phyloP scores from a whole-genome alignment of 805 yeast genomes.

The Lipomyces kockii region DNA sequence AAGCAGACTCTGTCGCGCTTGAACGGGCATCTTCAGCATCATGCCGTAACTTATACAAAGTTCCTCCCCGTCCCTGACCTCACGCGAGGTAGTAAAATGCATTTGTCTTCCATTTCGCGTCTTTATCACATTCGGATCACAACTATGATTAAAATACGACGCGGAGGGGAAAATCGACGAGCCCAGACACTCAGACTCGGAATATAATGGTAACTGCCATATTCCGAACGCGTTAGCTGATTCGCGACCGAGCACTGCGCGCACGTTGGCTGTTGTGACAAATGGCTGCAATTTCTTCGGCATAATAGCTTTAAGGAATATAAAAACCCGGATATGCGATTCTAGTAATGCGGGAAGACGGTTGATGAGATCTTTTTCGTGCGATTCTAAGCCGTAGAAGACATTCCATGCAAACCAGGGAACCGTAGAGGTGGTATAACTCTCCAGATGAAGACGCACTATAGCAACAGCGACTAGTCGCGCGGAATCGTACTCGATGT shows the following conservation, averaged over 20 bases:
- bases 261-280: constrained; percentile 49
- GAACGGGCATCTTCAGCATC: constrained; percentile 49
- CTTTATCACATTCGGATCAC: constrained; percentile 60
- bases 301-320: constrained; percentile 22
- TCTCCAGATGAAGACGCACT: constrained; percentile 32
- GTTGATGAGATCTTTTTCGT: constrained; percentile 25
- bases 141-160: constrained; percentile 68
- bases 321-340: constrained; percentile 28
- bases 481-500: constrained; percentile 58
- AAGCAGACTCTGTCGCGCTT: constrained; percentile 51
- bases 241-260: constrained; percentile 61
- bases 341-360: constrained; percentile 26
- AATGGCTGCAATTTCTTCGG: constrained; percentile 35
- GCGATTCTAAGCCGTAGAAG: constrained; percentile 24
- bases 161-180: constrained; percentile 65
- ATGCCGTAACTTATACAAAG: constrained; percentile 68
- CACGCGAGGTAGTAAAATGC: constrained; percentile 51
- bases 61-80: constrained; percentile 54
- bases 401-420: constrained; percentile 13
- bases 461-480: constrained; percentile 51
- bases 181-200: constrained; percentile 58
- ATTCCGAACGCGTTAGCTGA: constrained; percentile 73
- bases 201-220: constrained; percentile 55
- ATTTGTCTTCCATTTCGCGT: constrained; percentile 49
- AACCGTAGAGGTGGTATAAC: constrained; percentile 12